Conservation (phyloP, 2,329 filamentous ascomycete species). For the Talaromyces sp. region DNA sequence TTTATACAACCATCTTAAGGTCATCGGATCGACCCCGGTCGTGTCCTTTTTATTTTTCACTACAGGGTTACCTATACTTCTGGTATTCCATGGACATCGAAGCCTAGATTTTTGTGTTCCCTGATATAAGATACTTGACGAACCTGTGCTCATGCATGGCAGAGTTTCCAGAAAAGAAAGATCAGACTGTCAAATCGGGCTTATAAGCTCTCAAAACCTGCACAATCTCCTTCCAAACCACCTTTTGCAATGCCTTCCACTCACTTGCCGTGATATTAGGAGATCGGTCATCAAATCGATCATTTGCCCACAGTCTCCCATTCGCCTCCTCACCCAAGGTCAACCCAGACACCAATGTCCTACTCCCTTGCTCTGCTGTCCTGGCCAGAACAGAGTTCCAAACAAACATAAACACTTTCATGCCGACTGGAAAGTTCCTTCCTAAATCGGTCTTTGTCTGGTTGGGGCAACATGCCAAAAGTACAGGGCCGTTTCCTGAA, state of each 20-base stretch:
- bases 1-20: no score
- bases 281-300: slow-evolving; percentile 13
- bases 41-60: no score
- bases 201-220: slow-evolving; percentile 12
- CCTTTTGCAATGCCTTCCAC: slow-evolving; percentile 12
- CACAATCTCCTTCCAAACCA: slow-evolving; percentile 12
- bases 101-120: no score
- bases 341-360: slow-evolving; percentile 12
- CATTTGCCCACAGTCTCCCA: slow-evolving; percentile 16
- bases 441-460: slow-evolving; percentile 14
- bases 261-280: slow-evolving; percentile 10
- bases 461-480: slow-evolving; percentile 14
- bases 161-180: no score
- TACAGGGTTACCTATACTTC: neutral
- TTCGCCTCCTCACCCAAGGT: slow-evolving; percentile 13
- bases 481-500: neutral
- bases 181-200: neutral
- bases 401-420: slow-evolving; percentile 2
- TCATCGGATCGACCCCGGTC: no score
- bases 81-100: no score
- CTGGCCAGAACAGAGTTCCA: slow-evolving; percentile 12
- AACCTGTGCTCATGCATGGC: no score
- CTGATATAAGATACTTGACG: no score
- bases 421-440: neutral
- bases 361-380: slow-evolving; percentile 13